Conservation (phyloP, 176 grass and related monocot species). For the Cocos nucifera region DNA sequence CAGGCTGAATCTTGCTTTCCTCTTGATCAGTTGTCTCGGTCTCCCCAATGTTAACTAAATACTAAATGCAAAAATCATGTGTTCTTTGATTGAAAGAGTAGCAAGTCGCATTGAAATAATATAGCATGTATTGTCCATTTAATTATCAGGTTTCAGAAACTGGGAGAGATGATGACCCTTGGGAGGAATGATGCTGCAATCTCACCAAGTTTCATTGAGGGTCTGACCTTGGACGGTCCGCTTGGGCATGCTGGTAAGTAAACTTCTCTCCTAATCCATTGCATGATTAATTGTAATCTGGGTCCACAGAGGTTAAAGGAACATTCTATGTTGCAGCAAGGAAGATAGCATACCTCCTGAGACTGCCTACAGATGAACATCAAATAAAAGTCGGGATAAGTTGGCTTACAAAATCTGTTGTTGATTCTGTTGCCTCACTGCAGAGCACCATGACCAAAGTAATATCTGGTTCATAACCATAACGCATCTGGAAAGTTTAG, state of each 20-base stretch:
- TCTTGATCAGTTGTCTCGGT: no score
- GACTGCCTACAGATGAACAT: slow-evolving; percentile 90
- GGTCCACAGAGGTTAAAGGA: neutral
- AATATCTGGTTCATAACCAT: slow-evolving; percentile 28
- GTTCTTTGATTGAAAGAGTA: no score
- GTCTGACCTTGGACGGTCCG: slow-evolving; percentile 80
- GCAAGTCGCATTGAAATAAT: no score
- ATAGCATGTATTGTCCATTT: no score
- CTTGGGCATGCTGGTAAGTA: slow-evolving; percentile 75
- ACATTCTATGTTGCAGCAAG: slow-evolving; percentile 36
- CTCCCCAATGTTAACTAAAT: no score
- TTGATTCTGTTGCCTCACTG: slow-evolving; percentile 59
- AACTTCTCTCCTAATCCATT: neutral
- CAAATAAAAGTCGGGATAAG: slow-evolving; percentile 84
- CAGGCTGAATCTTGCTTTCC: no score
- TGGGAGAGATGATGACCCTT: slow-evolving; percentile 97
- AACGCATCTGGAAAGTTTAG: no score
- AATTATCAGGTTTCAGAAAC: slow-evolving; percentile 71
- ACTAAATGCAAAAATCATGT: no score
- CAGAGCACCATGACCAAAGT: slow-evolving; percentile 58
- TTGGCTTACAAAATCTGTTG: slow-evolving; percentile 67
- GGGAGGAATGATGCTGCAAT: slow-evolving; percentile 70
- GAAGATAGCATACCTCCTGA: slow-evolving; percentile 82
- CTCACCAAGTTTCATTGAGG: slow-evolving; percentile 82
- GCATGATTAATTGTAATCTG: neutral